Evolutionary conservation across 1,284 basidiomycete genomes (phyloP), one percentile per base, ranked within the genome.

Genomic region (Austropuccinia psidii): DNA sequence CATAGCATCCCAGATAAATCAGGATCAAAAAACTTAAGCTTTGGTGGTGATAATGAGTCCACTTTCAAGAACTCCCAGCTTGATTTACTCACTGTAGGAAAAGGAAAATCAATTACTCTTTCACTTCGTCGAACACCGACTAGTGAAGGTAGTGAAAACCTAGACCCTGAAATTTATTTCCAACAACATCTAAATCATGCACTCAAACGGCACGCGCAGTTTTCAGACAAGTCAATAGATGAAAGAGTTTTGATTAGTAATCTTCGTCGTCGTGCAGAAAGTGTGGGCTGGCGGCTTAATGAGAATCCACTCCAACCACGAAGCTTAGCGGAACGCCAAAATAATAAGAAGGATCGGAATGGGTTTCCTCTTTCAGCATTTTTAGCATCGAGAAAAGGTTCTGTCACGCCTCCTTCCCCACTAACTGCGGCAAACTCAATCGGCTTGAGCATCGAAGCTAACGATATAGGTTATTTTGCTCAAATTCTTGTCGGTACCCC

Each of bases 401-500:
- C 80, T 58, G 80, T 90, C 43, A 85, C 87, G 17, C 43, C 76
- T 9, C 86, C 88, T 7, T 83, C 84, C 69, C 52, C 79, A 4
- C 86, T 88, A 7, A 84, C 85, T 17, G 80, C 84, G 7, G 80
- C 79, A 73, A 83, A 89, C 80, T 86, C 88, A 39, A 83, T 91
- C 50, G 90, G 87, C 2, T 84, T 93, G 57, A 84, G 86, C 77
- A 90, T 91, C 72, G 87, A 90, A 85, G 79, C 79, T 15, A 83
- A 84, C 75, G 85, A 86, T 78, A 82, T 85, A 41, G 85, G 85
- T 43, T 87, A 92, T 81, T 83, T 91, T 62, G 88, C 88, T 7
- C 87, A 85, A 31, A 80, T 93, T 39, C 85, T 89, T 79, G 86
- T 93, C 76, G 91, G 91, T 45, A 89, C 88, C 2, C 89, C 89